phyloP scores from a whole-genome alignment of 768 basidiomycete species.

The Crepidotus variabilis region DNA sequence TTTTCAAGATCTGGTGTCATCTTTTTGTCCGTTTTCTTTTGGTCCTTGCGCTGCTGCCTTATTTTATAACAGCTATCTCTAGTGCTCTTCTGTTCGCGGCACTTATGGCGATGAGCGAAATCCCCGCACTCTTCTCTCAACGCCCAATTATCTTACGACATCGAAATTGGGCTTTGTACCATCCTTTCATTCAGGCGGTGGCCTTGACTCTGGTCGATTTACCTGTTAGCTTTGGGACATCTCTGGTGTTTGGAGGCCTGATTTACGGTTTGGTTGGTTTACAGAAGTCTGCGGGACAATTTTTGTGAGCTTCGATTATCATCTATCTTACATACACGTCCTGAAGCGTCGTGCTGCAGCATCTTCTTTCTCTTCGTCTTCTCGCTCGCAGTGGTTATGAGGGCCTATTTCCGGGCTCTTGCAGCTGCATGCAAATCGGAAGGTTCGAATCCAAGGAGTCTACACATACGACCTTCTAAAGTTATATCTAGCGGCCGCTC shows the following conservation, averaged over 20 bases:
- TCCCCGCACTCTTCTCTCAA: constrained; percentile 58
- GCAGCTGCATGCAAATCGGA: constrained; percentile 55
- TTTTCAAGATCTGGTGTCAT: constrained; percentile 76
- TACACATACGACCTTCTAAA: background rate
- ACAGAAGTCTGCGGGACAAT: constrained; percentile 52
- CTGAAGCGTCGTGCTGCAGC: constrained; percentile 25
- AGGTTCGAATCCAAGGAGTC: constrained; percentile 26
- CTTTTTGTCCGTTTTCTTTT: constrained; percentile 53
- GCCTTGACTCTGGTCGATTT: constrained; percentile 60
- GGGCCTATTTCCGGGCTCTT: constrained; percentile 67
- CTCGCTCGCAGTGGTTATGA: constrained; percentile 58
- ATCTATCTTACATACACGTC: constrained; percentile 30
- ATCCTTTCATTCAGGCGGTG: constrained; percentile 34
- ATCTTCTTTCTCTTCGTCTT: constrained; percentile 54
- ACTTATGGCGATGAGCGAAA: constrained; percentile 52
- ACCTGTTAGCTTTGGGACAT: constrained; percentile 49
- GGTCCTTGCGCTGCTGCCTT: background rate
- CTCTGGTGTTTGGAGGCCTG: constrained; percentile 41
- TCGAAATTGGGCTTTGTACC: constrained; percentile 57
- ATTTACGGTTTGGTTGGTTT: constrained; percentile 63
- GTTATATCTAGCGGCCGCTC: constrained; percentile 28
- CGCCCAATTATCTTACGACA: constrained; percentile 60
- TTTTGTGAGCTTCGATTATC: background rate
- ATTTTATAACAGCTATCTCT: background rate
- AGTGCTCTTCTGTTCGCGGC: constrained; percentile 3